phyloP scores from a whole-genome alignment of 2,329 filamentous ascomycete genomes.

The Allantophomopsis cytisporea region DNA sequence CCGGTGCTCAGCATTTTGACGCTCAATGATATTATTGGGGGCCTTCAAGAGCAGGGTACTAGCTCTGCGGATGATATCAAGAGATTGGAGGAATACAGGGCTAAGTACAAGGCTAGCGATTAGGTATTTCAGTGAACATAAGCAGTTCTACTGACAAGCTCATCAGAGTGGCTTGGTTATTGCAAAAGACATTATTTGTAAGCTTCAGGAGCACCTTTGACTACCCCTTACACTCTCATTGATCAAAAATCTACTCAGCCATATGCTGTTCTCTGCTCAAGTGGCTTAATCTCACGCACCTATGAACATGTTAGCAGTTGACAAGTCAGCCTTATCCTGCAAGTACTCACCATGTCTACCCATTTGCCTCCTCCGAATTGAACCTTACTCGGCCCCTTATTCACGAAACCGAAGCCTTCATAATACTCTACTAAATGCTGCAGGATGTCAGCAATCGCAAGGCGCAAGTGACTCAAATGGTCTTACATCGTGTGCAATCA shows the following conservation, averaged over 20 bases:
- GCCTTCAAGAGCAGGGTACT: constrained; percentile 46
- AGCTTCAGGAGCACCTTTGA: no score
- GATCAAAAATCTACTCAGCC: constrained; percentile 1
- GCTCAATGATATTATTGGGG: constrained; percentile 68
- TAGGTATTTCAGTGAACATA: constrained; percentile 5
- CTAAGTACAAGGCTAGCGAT: constrained; percentile 47
- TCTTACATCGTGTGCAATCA: constrained; percentile 61
- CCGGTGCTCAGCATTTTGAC: constrained; percentile 76
- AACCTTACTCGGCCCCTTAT: constrained; percentile 53
- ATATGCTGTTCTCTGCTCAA: constrained; percentile 15
- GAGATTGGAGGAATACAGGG: constrained; percentile 61
- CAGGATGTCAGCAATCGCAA: neutral
- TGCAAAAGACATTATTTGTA: no score
- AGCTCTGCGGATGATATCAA: constrained; percentile 39
- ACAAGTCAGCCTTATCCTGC: neutral
- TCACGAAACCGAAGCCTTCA: constrained; percentile 58
- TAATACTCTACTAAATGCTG: constrained; percentile 63
- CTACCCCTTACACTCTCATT: constrained; percentile 3
- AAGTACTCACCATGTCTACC: constrained; percentile 58
- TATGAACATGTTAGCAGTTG: constrained; percentile 1
- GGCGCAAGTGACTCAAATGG: no score
- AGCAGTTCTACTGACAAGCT: constrained; percentile 2
- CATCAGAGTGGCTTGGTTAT: no score
- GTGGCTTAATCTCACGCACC: constrained; percentile 14
- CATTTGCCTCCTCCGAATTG: constrained; percentile 69